Conservation (phyloP, 73 alveolate species). For the Tetrahymena borealis region DNA sequence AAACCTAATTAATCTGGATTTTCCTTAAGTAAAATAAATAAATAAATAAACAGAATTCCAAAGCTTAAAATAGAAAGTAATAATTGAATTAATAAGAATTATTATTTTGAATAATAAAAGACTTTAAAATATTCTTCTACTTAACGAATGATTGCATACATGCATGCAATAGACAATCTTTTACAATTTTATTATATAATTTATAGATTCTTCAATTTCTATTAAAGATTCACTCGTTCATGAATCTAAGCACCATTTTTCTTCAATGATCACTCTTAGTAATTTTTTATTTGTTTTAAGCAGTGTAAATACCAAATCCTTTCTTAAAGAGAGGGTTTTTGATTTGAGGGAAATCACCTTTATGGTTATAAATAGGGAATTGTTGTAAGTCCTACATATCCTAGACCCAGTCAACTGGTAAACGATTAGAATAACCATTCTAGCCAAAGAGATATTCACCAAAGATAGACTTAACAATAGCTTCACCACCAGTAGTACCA, state of each 20-base stretch:
- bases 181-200: too few relatives aligned
- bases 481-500: constrained; percentile 57
- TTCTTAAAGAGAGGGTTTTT: constrained; percentile 7
- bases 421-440: constrained; percentile 22
- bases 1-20: too few relatives aligned
- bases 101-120: too few relatives aligned
- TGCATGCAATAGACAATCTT: too few relatives aligned
- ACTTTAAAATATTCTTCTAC: too few relatives aligned
- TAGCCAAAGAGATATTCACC: constrained; percentile 45
- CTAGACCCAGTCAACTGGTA: constrained; percentile 41
- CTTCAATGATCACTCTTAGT: background rate
- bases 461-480: constrained; percentile 21
- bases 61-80: too few relatives aligned
- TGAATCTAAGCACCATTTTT: background rate
- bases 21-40: too few relatives aligned
- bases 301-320: constrained; percentile 22
- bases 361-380: constrained; percentile 33
- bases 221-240: too few relatives aligned
- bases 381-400: constrained; percentile 9
- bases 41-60: too few relatives aligned
- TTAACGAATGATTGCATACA: too few relatives aligned
- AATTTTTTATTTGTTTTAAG: background rate
- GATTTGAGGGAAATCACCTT: constrained; percentile 16
- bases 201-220: too few relatives aligned
- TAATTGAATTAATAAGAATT: too few relatives aligned